Evolutionary conservation across 2,329 filamentous ascomycete species (phyloP), one percentile per base, ranked within the genome.

Genomic region (Daldinia sp.): DNA sequence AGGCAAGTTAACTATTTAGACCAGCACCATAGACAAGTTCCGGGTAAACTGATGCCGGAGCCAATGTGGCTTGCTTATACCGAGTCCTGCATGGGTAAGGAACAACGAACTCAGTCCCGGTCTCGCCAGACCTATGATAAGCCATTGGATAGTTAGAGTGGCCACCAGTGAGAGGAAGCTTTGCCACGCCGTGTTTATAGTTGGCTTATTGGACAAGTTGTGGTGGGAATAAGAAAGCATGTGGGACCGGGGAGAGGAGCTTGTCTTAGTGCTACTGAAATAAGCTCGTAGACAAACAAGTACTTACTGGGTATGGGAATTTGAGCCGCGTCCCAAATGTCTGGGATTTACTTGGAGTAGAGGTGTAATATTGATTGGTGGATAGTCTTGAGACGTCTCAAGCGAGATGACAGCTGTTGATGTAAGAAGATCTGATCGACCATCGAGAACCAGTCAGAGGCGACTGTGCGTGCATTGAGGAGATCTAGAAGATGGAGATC

Each of bases 11-110:
- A 33, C n/a, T 13, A 44, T 12, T 10, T 44, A 44, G 30, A 2
- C 20, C 20, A 23, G 20, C 20, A 33, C 30, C 9, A 33, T 33
- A 33, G 18, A 18, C 3, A 23, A 48, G 30, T 48, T 23, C 44
- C 44, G 44, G 20, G 23, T 10, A 6, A 15, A 9, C 26, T 26
- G 9, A 48, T 48, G 12, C 44, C 12, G 44, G 23, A 6, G 44
- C 18, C 9, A 48, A 26, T 26, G 20, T 26, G 20, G 23, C 44
- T 48, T 26, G 44, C 23, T 48, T 15, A 48, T 26, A 48, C 44
- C 44, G 44, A 48, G 44, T 48, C 12, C 44, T 48, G 23, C 44
- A 48, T 48, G 44, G 23, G 20, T 10, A 48, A 48, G 44, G 44
- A 48, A 48, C 20, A 18, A 23, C 20, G 42, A 44, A 23, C 18